phyloP scores from a whole-genome alignment of 495 filamentous ascomycete genomes.

The Neurospora sublineolata region DNA sequence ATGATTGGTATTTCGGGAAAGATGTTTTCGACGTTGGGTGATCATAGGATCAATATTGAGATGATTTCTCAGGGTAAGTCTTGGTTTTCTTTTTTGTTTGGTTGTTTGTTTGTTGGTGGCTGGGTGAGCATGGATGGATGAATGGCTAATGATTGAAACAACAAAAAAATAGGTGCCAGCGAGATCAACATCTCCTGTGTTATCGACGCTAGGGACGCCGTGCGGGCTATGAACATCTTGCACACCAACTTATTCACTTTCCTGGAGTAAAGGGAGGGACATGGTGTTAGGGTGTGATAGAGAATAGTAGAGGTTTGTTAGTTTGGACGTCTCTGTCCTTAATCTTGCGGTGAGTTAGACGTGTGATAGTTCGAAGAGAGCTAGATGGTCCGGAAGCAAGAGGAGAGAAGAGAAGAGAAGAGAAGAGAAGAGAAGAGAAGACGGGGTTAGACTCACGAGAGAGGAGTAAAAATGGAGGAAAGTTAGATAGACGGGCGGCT shows the following conservation, averaged over 20 bases:
- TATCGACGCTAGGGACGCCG: slow-evolving; percentile 80
- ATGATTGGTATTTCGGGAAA: slow-evolving; percentile 82
- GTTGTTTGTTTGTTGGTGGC: background rate
- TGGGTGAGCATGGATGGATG: background rate
- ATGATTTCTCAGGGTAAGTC: slow-evolving; percentile 90
- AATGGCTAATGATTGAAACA: background rate
- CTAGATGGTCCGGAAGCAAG: background rate
- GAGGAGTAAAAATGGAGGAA: background rate
- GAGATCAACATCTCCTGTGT: slow-evolving; percentile 99
- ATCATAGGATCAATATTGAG: slow-evolving; percentile 83
- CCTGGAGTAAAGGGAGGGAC: slow-evolving; percentile 27
- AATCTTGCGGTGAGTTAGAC: background rate
- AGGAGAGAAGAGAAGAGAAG: background rate
- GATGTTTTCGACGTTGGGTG: slow-evolving; percentile 83
- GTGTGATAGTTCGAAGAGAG: background rate
- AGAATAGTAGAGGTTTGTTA: background rate
- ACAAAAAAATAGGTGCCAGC: slow-evolving; percentile 68
- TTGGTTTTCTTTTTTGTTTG: slow-evolving; percentile 1
- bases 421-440: too few species aligned
- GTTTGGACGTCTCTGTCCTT: background rate
- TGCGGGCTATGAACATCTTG: slow-evolving; percentile 84
- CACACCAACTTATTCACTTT: slow-evolving; percentile 83
- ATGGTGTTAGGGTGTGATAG: background rate
- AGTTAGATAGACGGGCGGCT: background rate
- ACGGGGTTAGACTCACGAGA: background rate